Conservation (phyloP, 441 rosid species). For the Rhodomyrtus psidioides region DNA sequence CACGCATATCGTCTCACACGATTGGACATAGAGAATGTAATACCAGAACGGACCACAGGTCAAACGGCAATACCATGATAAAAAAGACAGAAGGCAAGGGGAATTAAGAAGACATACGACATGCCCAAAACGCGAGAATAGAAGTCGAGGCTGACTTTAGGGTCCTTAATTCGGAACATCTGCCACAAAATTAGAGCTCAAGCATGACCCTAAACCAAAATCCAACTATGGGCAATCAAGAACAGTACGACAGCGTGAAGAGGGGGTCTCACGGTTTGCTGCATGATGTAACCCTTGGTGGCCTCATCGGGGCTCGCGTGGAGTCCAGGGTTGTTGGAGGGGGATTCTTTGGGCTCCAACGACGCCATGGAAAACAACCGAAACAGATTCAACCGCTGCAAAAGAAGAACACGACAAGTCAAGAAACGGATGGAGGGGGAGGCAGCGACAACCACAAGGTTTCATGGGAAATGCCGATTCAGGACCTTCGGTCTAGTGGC, state of each 20-base stretch:
- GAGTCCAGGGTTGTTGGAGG: slow-evolving; percentile 73
- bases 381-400: slow-evolving; percentile 29
- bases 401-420: neutral
- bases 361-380: slow-evolving; percentile 63
- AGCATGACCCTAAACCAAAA: neutral
- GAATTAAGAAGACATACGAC: slow-evolving; percentile 53
- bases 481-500: slow-evolving; percentile 17
- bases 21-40: neutral
- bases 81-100: neutral
- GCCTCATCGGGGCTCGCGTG: slow-evolving; percentile 50
- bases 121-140: slow-evolving; percentile 89
- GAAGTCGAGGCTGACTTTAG: slow-evolving; percentile 79
- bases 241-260: neutral
- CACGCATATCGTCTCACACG: neutral
- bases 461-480: neutral
- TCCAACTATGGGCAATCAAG: neutral
- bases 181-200: slow-evolving; percentile 11
- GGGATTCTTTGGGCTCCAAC: slow-evolving; percentile 58
- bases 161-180: slow-evolving; percentile 94
- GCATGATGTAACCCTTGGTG: slow-evolving; percentile 81
- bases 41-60: neutral
- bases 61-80: neutral
- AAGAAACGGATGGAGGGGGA: neutral
- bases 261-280: slow-evolving; percentile 55
- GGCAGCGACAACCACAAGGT: neutral